phyloP scores from a whole-genome alignment of 371 early-diverging fungal species.

The Lichtheimia hyalospora region DNA sequence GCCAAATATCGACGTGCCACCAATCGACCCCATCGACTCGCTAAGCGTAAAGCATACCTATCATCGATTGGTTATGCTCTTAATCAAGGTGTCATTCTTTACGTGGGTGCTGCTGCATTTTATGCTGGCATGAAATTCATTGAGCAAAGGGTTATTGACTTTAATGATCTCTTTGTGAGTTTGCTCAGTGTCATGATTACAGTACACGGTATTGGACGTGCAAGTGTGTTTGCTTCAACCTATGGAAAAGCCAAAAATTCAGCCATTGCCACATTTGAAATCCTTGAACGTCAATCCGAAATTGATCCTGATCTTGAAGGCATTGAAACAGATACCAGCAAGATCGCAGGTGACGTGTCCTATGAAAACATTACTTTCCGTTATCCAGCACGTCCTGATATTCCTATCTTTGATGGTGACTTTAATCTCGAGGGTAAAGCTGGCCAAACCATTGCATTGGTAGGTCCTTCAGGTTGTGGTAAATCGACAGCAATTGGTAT shows the following conservation, averaged over 20 bases:
- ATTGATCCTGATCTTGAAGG: slow-evolving; percentile 75
- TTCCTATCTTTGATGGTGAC: slow-evolving; percentile 71
- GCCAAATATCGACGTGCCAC: slow-evolving; percentile 57
- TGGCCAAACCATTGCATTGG: slow-evolving; percentile 82
- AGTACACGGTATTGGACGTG: slow-evolving; percentile 65
- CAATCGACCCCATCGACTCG: slow-evolving; percentile 62
- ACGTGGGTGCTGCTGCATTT: slow-evolving; percentile 60
- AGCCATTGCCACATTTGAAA: slow-evolving; percentile 71
- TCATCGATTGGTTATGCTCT: slow-evolving; percentile 67
- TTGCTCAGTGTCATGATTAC: slow-evolving; percentile 74
- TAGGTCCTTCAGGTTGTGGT: slow-evolving; percentile 60
- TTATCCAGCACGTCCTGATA: slow-evolving; percentile 81
- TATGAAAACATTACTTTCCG: slow-evolving; percentile 69
- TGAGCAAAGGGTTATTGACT: slow-evolving; percentile 25
- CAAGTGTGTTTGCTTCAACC: slow-evolving; percentile 56
- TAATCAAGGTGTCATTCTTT: slow-evolving; percentile 64
- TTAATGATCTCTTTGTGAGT: slow-evolving; percentile 54
- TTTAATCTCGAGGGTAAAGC: slow-evolving; percentile 69
- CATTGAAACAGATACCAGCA: slow-evolving; percentile 35
- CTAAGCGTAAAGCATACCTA: slow-evolving; percentile 55
- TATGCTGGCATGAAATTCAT: slow-evolving; percentile 57
- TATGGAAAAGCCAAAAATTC: slow-evolving; percentile 78
- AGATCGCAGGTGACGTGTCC: slow-evolving; percentile 52
- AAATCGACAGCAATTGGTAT: slow-evolving; percentile 82
- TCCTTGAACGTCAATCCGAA: slow-evolving; percentile 67